Conservation (phyloP, 2,329 filamentous ascomycete species). For the Trichophyton mentagrophytes region DNA sequence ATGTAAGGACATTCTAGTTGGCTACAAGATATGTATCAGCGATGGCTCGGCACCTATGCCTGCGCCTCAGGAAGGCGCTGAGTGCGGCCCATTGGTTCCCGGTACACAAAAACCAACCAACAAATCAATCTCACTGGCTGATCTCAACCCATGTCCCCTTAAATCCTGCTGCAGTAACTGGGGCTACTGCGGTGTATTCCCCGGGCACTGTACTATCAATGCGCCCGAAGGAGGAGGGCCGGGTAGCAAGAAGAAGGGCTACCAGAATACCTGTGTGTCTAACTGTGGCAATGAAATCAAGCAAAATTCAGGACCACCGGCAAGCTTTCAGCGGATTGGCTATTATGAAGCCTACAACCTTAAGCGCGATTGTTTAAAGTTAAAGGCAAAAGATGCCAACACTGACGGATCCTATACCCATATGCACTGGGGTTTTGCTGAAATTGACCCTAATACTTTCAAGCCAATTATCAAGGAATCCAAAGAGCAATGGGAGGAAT, state of each 20-base stretch:
- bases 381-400: constrained; percentile 12
- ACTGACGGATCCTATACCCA: constrained; percentile 14
- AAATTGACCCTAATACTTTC: background rate
- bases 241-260: constrained; percentile 6
- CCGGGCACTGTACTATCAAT: constrained; percentile 31
- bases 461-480: background rate
- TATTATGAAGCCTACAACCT: constrained; percentile 26
- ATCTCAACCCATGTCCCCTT: constrained; percentile 37
- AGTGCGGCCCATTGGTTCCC: constrained; percentile 37
- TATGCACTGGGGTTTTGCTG: constrained; percentile 26
- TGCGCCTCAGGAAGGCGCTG: constrained; percentile 32
- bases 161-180: constrained; percentile 35
- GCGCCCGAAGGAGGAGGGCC: background rate
- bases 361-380: constrained; percentile 17
- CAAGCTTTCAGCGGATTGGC: constrained; percentile 14
- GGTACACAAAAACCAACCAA: constrained; percentile 24
- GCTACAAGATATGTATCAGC: constrained; percentile 30
- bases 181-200: constrained; percentile 34
- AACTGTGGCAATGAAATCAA: constrained; percentile 9
- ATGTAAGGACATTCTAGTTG: constrained; percentile 24
- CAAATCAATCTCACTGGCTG: constrained; percentile 28
- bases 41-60: constrained; percentile 33
- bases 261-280: constrained; percentile 28
- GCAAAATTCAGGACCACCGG: constrained; percentile 14
- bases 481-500: background rate